phyloP scores from a whole-genome alignment of 2,329 filamentous ascomycete species.

The Penicillium sclerotiorum region DNA sequence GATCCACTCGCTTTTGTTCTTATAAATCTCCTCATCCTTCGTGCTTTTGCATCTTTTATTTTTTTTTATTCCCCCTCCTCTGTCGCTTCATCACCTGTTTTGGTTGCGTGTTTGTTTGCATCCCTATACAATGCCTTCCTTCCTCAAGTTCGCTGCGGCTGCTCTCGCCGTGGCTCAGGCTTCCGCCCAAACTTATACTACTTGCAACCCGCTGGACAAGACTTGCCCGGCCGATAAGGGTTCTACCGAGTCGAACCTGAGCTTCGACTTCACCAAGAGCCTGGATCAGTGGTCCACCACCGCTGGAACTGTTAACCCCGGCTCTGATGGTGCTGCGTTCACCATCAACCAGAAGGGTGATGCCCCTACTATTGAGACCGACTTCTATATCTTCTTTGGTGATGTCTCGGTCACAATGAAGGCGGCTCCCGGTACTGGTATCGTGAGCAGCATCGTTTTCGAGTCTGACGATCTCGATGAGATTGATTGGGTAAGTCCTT shows the following conservation, averaged over 20 bases:
- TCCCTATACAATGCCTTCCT: conserved; percentile 30
- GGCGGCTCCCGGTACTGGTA: conserved; percentile 81
- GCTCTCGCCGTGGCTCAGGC: conserved; percentile 35
- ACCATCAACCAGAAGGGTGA: conserved; percentile 77
- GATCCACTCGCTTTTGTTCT: conserved; percentile 13
- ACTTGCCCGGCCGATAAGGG: conserved; percentile 71
- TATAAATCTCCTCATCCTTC: not conserved
- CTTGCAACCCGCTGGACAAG: conserved; percentile 67
- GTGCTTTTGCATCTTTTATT: not conserved
- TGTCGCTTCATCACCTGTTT: conserved; percentile 4
- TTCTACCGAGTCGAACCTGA: conserved; percentile 53
- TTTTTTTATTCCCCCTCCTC: conserved; percentile 2
- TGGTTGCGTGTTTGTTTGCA: not conserved
- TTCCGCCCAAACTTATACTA: conserved; percentile 71
- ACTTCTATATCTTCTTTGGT: conserved; percentile 99
- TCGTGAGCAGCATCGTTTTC: conserved; percentile 88
- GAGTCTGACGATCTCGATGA: conserved; percentile 95
- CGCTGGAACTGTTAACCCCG: conserved; percentile 67
- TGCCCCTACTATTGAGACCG: conserved; percentile 79
- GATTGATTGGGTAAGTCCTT: conserved; percentile 83
- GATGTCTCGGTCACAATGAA: conserved; percentile 83
- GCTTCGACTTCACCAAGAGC: conserved; percentile 50
- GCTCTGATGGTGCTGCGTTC: conserved; percentile 74
- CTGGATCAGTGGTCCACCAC: conserved; percentile 66
- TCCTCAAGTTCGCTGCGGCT: conserved; percentile 33